Base-by-base conservation (phyloP, 257 asterid species). In the Ligustrum vulgare region DNA sequence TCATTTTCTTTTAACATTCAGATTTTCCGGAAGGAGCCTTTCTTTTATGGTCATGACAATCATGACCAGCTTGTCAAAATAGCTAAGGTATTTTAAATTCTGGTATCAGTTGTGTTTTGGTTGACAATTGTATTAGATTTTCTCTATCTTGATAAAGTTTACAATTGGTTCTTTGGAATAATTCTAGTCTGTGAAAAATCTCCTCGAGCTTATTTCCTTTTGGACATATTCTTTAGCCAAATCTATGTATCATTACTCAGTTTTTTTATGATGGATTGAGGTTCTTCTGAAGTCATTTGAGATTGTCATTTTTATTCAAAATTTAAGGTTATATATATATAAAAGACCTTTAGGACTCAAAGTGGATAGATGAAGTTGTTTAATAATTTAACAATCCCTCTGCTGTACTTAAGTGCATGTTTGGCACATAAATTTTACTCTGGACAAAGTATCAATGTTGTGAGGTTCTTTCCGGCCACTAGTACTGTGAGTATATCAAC, bases 41-140 rank as follows among this genome's bases (percentile, higher is more conserved):
- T 87, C 82, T 87, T 87, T 72, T 84, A 87, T 74, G 91, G 91
- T 63, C 91, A 82, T 74, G 91, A 87, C 78, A 87, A 87, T 79
- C 87, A 84, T 33, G 91, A 87, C 77, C 91, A 87, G 80, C 88
- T 84, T 8, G 89, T 84, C 76, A 84, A 84, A 65, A 87, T 87
- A 69, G 91, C 91, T 33, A 87, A 79, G 91, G 91, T 87, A 84
- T 11, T 72, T 36, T 34, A 11, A 63, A 63, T 82, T 47, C 22
- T 75, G 36, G 66, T 12, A 32, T 28, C 43, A 33, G 37, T 36
- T 67, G 9, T 18, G 49, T 23, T 41, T 60, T 60, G 16, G 67
- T 11, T 22, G 33, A 60, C 15, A 60, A 25, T 23, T 60, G 15
- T 23, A 60, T 25, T 23, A 60, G 67, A 60, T 23, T 22, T 56